These are phyloP conservation scores for Nicotiana obtusifolia DNA, from an alignment of 257 asterid genomes.

Conservation along the genomic window DNA sequence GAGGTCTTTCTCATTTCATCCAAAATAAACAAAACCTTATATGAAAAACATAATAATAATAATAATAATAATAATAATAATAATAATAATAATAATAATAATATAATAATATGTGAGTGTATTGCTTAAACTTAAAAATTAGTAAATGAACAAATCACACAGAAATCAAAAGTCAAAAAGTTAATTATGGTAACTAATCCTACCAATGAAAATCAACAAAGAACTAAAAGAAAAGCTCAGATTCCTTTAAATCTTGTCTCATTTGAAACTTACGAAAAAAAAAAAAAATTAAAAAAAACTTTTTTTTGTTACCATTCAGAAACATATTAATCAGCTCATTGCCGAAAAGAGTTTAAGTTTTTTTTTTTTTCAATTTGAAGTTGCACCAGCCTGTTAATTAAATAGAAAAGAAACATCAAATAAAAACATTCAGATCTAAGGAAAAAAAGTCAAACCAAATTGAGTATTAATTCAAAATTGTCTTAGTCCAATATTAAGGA, in stretches of 20 bases:
- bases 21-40: slow-evolving; percentile 33
- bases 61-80: too few relatives aligned
- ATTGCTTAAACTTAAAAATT: not conserved
- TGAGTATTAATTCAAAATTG: not conserved
- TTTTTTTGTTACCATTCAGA: too few relatives aligned
- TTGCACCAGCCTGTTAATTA: not conserved
- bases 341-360: not conserved
- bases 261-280: too few relatives aligned
- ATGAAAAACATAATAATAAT: too few relatives aligned
- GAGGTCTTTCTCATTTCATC: slow-evolving; percentile 72
- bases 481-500: not conserved
- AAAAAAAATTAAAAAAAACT: too few relatives aligned
- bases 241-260: too few relatives aligned
- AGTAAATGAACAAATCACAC: not conserved
- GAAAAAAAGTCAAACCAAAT: not conserved
- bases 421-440: too few relatives aligned
- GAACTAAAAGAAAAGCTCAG: not conserved
- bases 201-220: not conserved
- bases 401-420: too few relatives aligned
- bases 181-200: not conserved
- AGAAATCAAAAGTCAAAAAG: not conserved
- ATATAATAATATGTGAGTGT: too few relatives aligned
- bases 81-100: too few relatives aligned
- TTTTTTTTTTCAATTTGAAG: too few relatives aligned
- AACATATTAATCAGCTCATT: too few relatives aligned